Evolutionary conservation across 805 yeast species (phyloP), one percentile per base, ranked within the genome.

Genomic region (Kurtzmaniella cleridarum): DNA sequence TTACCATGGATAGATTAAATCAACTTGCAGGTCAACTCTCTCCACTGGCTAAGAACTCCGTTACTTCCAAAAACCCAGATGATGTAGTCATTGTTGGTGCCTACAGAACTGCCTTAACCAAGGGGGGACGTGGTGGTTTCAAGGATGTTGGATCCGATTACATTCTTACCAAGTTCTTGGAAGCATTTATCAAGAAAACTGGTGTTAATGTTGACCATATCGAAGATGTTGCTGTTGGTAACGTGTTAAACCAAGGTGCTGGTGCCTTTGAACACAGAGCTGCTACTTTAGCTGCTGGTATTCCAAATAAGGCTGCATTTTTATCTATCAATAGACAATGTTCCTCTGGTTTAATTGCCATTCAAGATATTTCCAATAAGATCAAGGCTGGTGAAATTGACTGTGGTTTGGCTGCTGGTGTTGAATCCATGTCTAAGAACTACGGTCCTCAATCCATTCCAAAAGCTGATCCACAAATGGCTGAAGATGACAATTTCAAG

Each of bases 241-340:
- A 91, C 60, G 97, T 91, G 20, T 74, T 90, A 56, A 88, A 90
- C 67, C 76, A 78, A 35, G 96, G 95, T 36, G 95, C 97, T 17
- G 98, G 97, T 53, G 96, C 93, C 39, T 83, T 84, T 41, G 97
- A 90, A 65, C 95, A 87, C 65, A 74, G 98, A 51, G 96, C 95
- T 35, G 96, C 97, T 31, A 73, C 77, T 49, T 74, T 91, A 41
- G 93, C 90, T 15, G 95, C 97, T 9, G 98, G 96, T 28, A 74
- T 90, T 38, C 97, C 97, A 26, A 67, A 82, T 59, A 63, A 80
- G 2, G 73, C 82, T 11, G 90, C 95, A 8, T 86, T 90, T 51
- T 66, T 79, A 53, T 89, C 96, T 12, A 57, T 91, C 47, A 91
- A 91, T 71, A 80, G 98, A 65, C 97, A 90, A 62, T 91, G 98